phyloP scores from a whole-genome alignment of 2,329 filamentous ascomycete genomes.

The Trichoderma sp. region DNA sequence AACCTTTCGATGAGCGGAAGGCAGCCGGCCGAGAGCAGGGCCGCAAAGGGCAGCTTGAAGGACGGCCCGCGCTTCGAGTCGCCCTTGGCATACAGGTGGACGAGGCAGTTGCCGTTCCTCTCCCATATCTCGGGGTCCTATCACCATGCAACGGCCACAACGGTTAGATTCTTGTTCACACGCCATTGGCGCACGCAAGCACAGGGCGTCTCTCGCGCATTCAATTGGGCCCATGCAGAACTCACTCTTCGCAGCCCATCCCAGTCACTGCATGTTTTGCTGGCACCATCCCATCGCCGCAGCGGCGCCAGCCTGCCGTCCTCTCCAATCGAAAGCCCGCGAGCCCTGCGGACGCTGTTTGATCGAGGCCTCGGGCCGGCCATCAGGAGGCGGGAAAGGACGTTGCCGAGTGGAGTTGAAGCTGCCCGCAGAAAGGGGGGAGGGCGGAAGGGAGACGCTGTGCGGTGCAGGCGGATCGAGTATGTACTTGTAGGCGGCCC shows the following conservation, averaged over 20 bases:
- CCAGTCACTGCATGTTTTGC: conserved; percentile 49
- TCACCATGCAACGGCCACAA: conserved; percentile 4
- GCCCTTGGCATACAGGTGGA: conserved; percentile 69
- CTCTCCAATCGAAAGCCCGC: conserved; percentile 38
- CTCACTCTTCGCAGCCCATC: conserved; percentile 52
- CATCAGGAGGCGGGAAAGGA: conserved; percentile 23
- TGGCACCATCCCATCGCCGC: conserved; percentile 56
- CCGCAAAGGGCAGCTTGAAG: conserved; percentile 64
- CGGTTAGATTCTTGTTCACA: conserved; percentile 7
- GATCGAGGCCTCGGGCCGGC: conserved; percentile 26
- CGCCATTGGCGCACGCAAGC: background rate
- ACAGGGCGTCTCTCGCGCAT: background rate
- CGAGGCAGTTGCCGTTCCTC: conserved; percentile 66
- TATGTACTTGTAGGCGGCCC: conserved; percentile 1
- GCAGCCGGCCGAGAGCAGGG: conserved; percentile 61
- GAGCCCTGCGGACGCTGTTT: conserved; percentile 27
- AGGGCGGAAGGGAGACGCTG: background rate
- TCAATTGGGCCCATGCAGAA: conserved; percentile 24
- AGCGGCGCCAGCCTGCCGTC: conserved; percentile 35
- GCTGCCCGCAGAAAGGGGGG: conserved; percentile 7
- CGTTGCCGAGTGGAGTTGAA: conserved; percentile 18
- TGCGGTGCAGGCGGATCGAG: too few species aligned
- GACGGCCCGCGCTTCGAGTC: conserved; percentile 67
- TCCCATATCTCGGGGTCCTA: conserved; percentile 75
- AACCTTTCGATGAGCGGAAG: conserved; percentile 61